Percentiles rank a stretch among this genome's conserved stretches.
Conservation (phyloP, 306 rosid species). For the Dryas drummondii region DNA sequence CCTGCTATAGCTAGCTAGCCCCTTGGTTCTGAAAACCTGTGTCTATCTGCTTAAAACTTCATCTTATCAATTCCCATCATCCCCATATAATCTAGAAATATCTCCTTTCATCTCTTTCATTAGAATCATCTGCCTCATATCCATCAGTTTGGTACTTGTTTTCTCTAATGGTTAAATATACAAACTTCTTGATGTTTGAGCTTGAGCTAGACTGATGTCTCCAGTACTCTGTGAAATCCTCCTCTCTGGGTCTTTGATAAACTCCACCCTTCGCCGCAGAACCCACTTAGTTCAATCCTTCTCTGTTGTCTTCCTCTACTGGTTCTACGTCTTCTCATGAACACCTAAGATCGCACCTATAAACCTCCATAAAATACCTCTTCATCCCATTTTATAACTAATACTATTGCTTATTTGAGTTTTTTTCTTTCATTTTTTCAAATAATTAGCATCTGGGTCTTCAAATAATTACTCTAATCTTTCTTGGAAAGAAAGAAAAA, state of each 20-base stretch:
- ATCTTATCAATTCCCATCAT: neutral
- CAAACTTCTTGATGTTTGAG: slow-evolving; percentile 37
- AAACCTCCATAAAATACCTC: neutral
- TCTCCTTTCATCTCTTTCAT: too few species aligned
- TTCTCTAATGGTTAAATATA: slow-evolving; percentile 16
- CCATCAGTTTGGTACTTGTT: neutral
- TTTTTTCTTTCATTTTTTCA: neutral
- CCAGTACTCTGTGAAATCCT: slow-evolving; percentile 68
- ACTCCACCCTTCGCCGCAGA: slow-evolving; percentile 65
- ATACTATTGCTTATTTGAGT: neutral
- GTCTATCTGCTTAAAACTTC: neutral
- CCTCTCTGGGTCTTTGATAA: slow-evolving; percentile 63
- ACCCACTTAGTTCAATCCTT: slow-evolving; percentile 83
- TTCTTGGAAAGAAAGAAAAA: neutral
- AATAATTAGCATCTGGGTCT: slow-evolving; percentile 8
- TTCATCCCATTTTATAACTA: neutral
- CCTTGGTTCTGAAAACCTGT: slow-evolving; percentile 10
- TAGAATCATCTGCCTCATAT: too few species aligned
- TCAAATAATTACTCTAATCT: neutral
- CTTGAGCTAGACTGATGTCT: slow-evolving; percentile 37
- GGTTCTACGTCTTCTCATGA: slow-evolving; percentile 82
- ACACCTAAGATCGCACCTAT: slow-evolving; percentile 11
- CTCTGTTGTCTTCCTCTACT: slow-evolving; percentile 92
- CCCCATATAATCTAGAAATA: too few species aligned
- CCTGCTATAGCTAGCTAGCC: neutral